These are phyloP conservation scores for Pseudomicrostroma phylloplanum DNA, from an alignment of 1,284 basidiomycete genomes.

Conservation along the genomic window DNA sequence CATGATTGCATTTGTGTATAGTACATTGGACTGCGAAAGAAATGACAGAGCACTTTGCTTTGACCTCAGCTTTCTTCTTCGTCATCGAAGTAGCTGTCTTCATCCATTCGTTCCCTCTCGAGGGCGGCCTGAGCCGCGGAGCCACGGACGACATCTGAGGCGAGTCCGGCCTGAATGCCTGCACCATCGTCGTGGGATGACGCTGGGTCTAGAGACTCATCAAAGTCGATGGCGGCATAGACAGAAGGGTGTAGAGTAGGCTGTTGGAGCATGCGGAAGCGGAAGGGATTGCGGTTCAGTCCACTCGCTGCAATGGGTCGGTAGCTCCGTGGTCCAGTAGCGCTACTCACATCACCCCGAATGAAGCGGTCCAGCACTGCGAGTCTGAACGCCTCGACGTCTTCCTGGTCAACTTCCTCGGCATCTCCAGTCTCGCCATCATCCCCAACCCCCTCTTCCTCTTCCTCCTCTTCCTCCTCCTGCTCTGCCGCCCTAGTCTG, in stretches of 20 bases:
- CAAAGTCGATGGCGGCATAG: constrained; percentile 12
- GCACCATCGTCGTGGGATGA: neutral
- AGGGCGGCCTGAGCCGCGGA: neutral
- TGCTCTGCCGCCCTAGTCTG: neutral
- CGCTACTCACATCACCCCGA: constrained; percentile 3
- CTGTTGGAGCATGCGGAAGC: neutral
- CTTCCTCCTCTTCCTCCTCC: constrained; percentile 12
- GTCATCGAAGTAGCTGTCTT: constrained; percentile 7
- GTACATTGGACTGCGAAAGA: constrained; percentile 1
- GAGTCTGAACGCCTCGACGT: constrained; percentile 12
- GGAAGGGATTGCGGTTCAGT: neutral
- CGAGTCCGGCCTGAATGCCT: neutral
- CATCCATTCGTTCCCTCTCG: neutral
- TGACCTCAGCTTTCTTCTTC: constrained; percentile 17
- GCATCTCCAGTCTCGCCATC: neutral
- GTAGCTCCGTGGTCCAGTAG: neutral
- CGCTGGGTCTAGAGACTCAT: neutral
- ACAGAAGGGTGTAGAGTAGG: constrained; percentile 9
- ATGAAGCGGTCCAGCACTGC: constrained; percentile 15
- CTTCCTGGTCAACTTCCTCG: constrained; percentile 15
- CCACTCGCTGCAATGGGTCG: neutral
- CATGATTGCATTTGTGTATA: neutral
- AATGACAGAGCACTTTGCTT: neutral
- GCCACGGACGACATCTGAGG: neutral
- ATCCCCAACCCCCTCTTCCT: constrained; percentile 13